Base-by-base conservation (phyloP, 768 basidiomycete genomes). In the Neoboletus magnificus region DNA sequence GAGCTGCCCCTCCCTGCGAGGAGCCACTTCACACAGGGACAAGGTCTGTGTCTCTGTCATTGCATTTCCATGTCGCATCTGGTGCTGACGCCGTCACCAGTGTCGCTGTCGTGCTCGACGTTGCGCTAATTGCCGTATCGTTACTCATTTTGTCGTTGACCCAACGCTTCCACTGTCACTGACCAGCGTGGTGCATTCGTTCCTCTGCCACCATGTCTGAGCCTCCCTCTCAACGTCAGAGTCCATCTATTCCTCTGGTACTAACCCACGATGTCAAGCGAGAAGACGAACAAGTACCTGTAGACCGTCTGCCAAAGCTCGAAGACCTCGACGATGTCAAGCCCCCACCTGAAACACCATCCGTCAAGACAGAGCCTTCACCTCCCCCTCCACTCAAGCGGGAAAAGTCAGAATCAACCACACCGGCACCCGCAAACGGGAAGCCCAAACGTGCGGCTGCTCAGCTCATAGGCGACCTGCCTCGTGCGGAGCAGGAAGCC, bases 381-480 rank as follows among this genome's bases (percentile, higher is more conserved):
- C 62, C 71, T n/a, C 65, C 74, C 8, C 68, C 67, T 50, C 56
- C 0, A 40, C 63, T 52, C 61, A 72, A 73, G 55, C 46, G 62
- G 23, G 76, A 71, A 55, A 63, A 72, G 46, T 72, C 70, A 29
- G 71, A 62, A 46, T 71, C 73, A 32, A 71, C 61, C 51, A 73
- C 77, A 1, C 68, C 76, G 36, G 72, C 74, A 20, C 66, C 66
- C 1, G 48, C 69, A 47, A 73, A 71, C 61, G 65, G 59, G 20
- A 77, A 66, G 52, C 61, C 58, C 23, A 82, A 65, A 57, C 75
- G 69, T 43, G 55, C 71, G 41, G 68, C 72, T 22, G 79, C 80
- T 18, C 89, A 89, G 74, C 81, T 97, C 66, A 91, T 98, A 60
- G 81, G 82, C 8, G 76, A 93, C 73, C 82, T 97, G 45, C 91